Evolutionary conservation across 768 basidiomycete species (phyloP), one percentile per base, ranked within the genome.

Genomic region (Suillus subluteus): DNA sequence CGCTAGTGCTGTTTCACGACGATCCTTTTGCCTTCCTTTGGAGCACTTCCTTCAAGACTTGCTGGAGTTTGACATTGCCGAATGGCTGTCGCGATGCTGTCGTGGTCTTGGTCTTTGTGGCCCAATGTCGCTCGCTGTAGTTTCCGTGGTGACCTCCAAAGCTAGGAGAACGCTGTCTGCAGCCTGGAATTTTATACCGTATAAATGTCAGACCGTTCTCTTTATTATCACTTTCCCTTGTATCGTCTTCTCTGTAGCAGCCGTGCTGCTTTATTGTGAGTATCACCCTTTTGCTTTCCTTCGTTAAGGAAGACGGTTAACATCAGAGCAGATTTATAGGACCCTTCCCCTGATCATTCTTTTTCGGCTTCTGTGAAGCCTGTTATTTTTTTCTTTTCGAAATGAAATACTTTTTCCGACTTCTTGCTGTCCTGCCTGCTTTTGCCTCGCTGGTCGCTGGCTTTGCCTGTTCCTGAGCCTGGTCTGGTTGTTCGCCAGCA

Each of bases 341-440:
- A 67, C 73, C 71, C 73, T 68, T 70, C 64, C 69, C 68, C 64
- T 73, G 73, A 77, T 77, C 79, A 70, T 80, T 81, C 75, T 72
- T 73, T 43, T 75, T 76, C 72, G 74, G 79, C 83, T 86, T 86
- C 82, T 71, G 83, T 68, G 81, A 86, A 83, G 82, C 80, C 52
- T 64, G 62, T 58, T n/a, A n/a, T n/a, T n/a, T 62, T 56, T 63
- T 68, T 76, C 71, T 72, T 64, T 72, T 72, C 73, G 80, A 72
- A 70, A 88, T 88, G 87, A 87, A 83, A 80, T 82, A 84, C 77
- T 78, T 82, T 50, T 74, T 74, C 64, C 74, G 81, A 18, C 66
- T 81, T 54, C 72, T 83, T 66, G 69, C 83, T 65, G 72, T 82
- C 52, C 79, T 85, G 58, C 73, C 83, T 56, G 66, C 81, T 61